Conservation (phyloP, 2,329 filamentous ascomycete genomes). For the Teratosphaeria gauchensis region DNA sequence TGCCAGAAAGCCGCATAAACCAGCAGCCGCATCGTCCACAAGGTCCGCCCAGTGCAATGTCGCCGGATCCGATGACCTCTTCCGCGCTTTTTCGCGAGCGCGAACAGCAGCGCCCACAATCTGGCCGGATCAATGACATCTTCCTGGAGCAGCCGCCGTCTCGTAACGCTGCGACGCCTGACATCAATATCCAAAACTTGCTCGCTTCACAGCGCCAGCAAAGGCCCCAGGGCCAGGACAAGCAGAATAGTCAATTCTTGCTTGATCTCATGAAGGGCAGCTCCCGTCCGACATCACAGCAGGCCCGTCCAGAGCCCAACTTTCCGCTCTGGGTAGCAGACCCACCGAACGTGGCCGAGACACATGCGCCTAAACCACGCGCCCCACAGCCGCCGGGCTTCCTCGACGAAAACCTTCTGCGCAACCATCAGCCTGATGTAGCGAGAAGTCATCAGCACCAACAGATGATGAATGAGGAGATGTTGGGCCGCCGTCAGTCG, state of each 20-base stretch:
- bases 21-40: conserved; percentile 8
- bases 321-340: conserved; percentile 28
- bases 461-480: conserved; percentile 10
- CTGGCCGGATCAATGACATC: conserved; percentile 13
- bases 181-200: conserved; percentile 26
- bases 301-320: conserved; percentile 21
- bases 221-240: conserved; percentile 38
- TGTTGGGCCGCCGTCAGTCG: conserved; percentile 13
- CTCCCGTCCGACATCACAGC: conserved; percentile 26
- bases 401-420: conserved; percentile 27
- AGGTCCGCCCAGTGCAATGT: conserved; percentile 6
- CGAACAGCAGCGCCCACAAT: conserved; percentile 15
- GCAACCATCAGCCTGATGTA: conserved; percentile 17
- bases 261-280: conserved; percentile 62
- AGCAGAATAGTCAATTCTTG: conserved; percentile 59
- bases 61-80: conserved; percentile 14
- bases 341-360: conserved; percentile 16
- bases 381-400: conserved; percentile 24
- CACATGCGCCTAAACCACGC: conserved; percentile 29
- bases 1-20: conserved; percentile 2
- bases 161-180: conserved; percentile 21
- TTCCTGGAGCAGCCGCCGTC: conserved; percentile 20
- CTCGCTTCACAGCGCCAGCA: conserved; percentile 33
- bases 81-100: conserved; percentile 10
- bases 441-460: conserved; percentile 11